A percentile compares a stretch with the other conserved stretches of the same genome.
These are phyloP conservation scores for Diutina neorugosa DNA, from an alignment of 1,139 yeast species.

Conservation along the genomic window DNA sequence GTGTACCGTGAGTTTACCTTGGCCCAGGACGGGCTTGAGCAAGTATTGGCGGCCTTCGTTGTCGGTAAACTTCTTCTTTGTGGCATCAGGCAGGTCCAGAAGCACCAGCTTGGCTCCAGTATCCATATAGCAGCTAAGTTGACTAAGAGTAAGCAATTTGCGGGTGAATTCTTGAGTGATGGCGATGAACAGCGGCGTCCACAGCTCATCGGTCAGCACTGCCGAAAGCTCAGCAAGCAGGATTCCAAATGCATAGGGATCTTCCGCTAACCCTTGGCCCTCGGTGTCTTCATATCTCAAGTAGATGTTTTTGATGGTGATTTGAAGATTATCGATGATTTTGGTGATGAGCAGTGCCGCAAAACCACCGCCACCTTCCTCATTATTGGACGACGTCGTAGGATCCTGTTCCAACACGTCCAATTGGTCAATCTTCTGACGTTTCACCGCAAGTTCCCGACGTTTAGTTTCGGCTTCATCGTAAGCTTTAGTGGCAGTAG, in stretches of 20 bases:
- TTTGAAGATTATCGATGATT: constrained; percentile 83
- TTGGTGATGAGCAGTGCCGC: constrained; percentile 82
- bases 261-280: constrained; percentile 45
- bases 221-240: constrained; percentile 84
- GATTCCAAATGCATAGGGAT: constrained; percentile 74
- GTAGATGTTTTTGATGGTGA: constrained; percentile 88
- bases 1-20: constrained; percentile 71
- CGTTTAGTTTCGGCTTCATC: constrained; percentile 56
- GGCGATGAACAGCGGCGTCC: constrained; percentile 81
- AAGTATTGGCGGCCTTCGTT: constrained; percentile 43
- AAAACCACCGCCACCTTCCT: constrained; percentile 48
- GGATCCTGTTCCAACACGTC: constrained; percentile 32
- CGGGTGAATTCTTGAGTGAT: constrained; percentile 57
- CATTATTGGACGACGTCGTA: constrained; percentile 15
- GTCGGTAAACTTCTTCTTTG: constrained; percentile 4
- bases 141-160: constrained; percentile 65
- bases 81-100: constrained; percentile 26
- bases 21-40: constrained; percentile 80
- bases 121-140: constrained; percentile 78
- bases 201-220: constrained; percentile 71
- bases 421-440: constrained; percentile 54
- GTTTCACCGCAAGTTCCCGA: constrained; percentile 55
- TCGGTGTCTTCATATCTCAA: constrained; percentile 70
- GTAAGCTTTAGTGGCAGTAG: constrained; percentile 40
- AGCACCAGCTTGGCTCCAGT: constrained; percentile 47